phyloP scores from a whole-genome alignment of 805 yeast genomes.

The Wickerhamiella sergipiensis region DNA sequence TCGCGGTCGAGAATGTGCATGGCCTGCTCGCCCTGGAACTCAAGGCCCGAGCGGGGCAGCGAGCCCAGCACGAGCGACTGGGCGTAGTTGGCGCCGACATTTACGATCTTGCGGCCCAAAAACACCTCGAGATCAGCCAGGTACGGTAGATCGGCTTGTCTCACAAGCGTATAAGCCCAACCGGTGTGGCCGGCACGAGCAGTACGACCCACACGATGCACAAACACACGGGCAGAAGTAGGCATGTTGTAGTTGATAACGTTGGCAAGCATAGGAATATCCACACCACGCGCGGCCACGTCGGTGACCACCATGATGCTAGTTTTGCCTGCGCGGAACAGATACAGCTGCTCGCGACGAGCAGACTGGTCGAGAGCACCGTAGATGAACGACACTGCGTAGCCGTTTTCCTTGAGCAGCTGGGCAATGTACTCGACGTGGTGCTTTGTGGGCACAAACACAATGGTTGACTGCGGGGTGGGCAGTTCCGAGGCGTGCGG shows the following conservation, averaged over 20 bases:
- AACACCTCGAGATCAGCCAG: slow-evolving; percentile 80
- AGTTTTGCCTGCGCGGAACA: slow-evolving; percentile 74
- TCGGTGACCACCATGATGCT: slow-evolving; percentile 90
- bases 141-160: slow-evolving; percentile 80
- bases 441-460: slow-evolving; percentile 94
- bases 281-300: slow-evolving; percentile 92
- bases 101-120: slow-evolving; percentile 64
- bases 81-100: slow-evolving; percentile 49
- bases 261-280: slow-evolving; percentile 90
- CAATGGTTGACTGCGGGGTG: slow-evolving; percentile 71
- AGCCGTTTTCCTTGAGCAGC: slow-evolving; percentile 64
- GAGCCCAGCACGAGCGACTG: slow-evolving; percentile 73
- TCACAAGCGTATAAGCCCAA: slow-evolving; percentile 88
- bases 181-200: slow-evolving; percentile 98
- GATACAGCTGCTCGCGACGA: slow-evolving; percentile 72
- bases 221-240: slow-evolving; percentile 80
- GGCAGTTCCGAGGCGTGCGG: slow-evolving; percentile 80
- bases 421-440: slow-evolving; percentile 85
- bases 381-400: slow-evolving; percentile 76
- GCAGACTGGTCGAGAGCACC: slow-evolving; percentile 95
- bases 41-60: slow-evolving; percentile 60
- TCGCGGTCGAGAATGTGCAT: slow-evolving; percentile 45
- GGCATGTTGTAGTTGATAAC: slow-evolving; percentile 88
- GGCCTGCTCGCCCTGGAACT: slow-evolving; percentile 57
- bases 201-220: slow-evolving; percentile 97